phyloP scores from a whole-genome alignment of 2,329 filamentous ascomycete genomes.

The Pyricularia grisea region DNA sequence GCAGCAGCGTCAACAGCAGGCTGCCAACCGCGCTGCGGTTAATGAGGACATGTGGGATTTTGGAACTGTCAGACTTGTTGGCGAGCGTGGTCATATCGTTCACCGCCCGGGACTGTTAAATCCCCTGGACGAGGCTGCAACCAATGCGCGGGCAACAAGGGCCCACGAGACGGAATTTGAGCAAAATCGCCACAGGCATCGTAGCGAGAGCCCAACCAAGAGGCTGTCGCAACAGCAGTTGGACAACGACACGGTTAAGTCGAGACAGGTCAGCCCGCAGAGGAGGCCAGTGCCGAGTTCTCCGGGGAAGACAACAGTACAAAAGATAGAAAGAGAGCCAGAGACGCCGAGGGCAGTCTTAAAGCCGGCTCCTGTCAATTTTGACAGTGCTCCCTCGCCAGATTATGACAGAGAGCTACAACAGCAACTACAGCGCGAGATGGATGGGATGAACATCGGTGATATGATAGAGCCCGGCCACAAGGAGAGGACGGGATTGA shows the following conservation, averaged over 20 bases:
- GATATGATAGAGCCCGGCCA: background rate
- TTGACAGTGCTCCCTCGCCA: conserved; percentile 34
- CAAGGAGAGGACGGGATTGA: conserved; percentile 8
- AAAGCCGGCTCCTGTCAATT: conserved; percentile 2
- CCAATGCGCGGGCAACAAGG: conserved; percentile 60
- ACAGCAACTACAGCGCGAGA: conserved; percentile 54
- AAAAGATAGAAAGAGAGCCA: conserved; percentile 11
- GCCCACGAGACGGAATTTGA: conserved; percentile 14
- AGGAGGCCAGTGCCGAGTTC: conserved; percentile 46
- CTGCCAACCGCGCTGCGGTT: conserved; percentile 45
- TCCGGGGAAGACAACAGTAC: conserved; percentile 31
- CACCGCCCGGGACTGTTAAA: conserved; percentile 47
- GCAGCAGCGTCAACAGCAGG: conserved; percentile 25
- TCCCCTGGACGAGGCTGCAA: conserved; percentile 70
- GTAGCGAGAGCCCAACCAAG: conserved; percentile 45
- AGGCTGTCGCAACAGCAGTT: conserved; percentile 12
- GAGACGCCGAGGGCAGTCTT: conserved; percentile 36
- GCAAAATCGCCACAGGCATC: background rate
- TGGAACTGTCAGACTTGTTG: conserved; percentile 81
- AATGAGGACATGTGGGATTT: conserved; percentile 97
- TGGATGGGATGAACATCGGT: conserved; percentile 45
- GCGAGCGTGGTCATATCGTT: conserved; percentile 49
- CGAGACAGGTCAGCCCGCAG: conserved; percentile 52
- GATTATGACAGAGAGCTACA: conserved; percentile 54
- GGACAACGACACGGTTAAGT: conserved; percentile 47